A percentile compares a stretch with the other conserved stretches of the same genome.
Evolutionary conservation across 352 stramenopile genomes (phyloP).

Genomic region (Elongisporangium prolatum): DNA sequence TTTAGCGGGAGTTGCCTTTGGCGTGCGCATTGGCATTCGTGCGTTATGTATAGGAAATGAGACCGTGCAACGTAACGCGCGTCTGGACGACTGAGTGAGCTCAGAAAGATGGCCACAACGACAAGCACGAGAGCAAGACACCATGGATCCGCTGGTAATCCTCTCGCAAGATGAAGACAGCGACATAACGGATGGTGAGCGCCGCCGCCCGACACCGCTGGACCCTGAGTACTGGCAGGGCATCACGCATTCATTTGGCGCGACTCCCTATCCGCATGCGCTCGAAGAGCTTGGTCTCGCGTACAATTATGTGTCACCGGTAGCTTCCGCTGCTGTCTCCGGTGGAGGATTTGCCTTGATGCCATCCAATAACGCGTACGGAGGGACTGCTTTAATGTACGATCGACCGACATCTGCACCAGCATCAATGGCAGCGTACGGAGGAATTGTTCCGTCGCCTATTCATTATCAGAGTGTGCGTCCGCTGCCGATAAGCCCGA

Average conservation of each 20-base stretch:
- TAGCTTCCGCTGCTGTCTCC: not conserved
- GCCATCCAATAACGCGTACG: too few species aligned
- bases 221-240: slow-evolving; percentile 73
- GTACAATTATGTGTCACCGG: slow-evolving; percentile 10
- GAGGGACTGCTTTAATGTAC: slow-evolving; percentile 2
- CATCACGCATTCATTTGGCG: slow-evolving; percentile 55
- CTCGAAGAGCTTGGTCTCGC: slow-evolving; percentile 8
- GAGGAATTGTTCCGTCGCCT: slow-evolving; percentile 16
- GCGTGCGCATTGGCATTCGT: too few species aligned
- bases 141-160: slow-evolving; percentile 39
- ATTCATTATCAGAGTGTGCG: slow-evolving; percentile 10
- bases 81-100: too few species aligned
- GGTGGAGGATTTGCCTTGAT: too few species aligned
- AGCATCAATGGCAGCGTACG: slow-evolving; percentile 3
- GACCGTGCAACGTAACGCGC: too few species aligned
- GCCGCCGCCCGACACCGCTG: slow-evolving; percentile 41
- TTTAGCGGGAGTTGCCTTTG: too few species aligned
- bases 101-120: too few species aligned
- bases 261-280: slow-evolving; percentile 5
- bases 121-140: slow-evolving; percentile 2
- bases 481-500: too few species aligned
- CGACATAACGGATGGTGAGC: slow-evolving; percentile 28
- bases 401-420: slow-evolving; percentile 22
- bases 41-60: too few species aligned
- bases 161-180: slow-evolving; percentile 28